These are phyloP conservation scores for Croton setiger DNA, from an alignment of 441 rosid species.

Conservation along the genomic window DNA sequence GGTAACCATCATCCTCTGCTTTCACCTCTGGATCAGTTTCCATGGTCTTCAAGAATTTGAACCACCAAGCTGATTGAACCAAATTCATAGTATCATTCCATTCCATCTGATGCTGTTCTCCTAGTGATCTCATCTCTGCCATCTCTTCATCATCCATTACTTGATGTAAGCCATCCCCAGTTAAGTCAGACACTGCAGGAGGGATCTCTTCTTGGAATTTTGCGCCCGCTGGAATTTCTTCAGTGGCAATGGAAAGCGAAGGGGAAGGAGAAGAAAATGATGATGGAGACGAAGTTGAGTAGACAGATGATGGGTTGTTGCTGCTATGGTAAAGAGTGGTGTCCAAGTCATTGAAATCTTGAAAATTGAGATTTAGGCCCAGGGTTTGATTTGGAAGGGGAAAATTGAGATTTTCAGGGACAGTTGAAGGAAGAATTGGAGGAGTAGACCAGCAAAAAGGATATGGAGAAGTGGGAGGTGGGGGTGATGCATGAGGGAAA, in stretches of 20 bases:
- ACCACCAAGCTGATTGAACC: constrained; percentile 90
- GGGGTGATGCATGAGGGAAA: constrained; percentile 22
- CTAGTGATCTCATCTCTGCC: constrained; percentile 73
- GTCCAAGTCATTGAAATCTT: constrained; percentile 62
- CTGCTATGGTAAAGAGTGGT: constrained; percentile 42
- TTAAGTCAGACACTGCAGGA: constrained; percentile 23
- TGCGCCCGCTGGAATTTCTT: constrained; percentile 34
- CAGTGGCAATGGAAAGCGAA: constrained; percentile 31
- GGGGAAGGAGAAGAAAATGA: constrained; percentile 47
- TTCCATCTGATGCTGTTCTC: constrained; percentile 74
- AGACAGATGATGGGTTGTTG: constrained; percentile 41
- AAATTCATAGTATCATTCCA: constrained; percentile 79
- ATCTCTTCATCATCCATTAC: constrained; percentile 60
- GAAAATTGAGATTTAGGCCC: constrained; percentile 86
- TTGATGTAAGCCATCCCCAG: constrained; percentile 47
- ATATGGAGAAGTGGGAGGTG: constrained; percentile 33
- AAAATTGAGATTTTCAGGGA: constrained; percentile 46
- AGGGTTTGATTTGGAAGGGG: constrained; percentile 74
- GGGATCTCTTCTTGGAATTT: constrained; percentile 24
- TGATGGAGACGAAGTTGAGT: constrained; percentile 62
- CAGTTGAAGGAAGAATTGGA: constrained; percentile 36
- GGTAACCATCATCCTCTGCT: constrained; percentile 48
- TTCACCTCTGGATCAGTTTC: constrained; percentile 42
- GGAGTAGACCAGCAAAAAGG: constrained; percentile 43
- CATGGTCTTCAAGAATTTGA: constrained; percentile 68